Conservation (phyloP, 2,329 filamentous ascomycete species). For the Fusarium sp. region DNA sequence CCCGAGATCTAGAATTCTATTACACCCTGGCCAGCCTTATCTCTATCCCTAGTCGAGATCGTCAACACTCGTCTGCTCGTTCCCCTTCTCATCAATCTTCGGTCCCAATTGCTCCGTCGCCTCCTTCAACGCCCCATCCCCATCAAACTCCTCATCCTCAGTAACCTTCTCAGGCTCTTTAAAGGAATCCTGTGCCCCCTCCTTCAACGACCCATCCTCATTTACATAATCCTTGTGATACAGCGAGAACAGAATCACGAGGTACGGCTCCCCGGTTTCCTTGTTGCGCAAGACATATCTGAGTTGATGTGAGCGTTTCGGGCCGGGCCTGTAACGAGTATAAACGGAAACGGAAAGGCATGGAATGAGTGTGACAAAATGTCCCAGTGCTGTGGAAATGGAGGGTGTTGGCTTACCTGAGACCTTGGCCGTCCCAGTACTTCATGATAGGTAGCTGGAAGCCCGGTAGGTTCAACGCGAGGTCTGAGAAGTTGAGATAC, state of each 20-base stretch:
- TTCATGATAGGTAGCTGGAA: conserved; percentile 78
- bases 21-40: neutral
- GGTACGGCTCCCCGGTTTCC: conserved; percentile 76
- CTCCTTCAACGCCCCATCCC: conserved; percentile 51
- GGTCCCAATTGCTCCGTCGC: conserved; percentile 51
- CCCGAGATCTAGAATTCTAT: neutral
- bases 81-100: conserved; percentile 32
- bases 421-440: conserved; percentile 82
- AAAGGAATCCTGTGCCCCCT: conserved; percentile 46
- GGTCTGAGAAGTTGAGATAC: conserved; percentile 84
- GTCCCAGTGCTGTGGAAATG: neutral
- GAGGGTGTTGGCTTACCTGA: conserved; percentile 66
- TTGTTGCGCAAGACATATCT: conserved; percentile 93
- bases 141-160: conserved; percentile 44
- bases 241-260: conserved; percentile 84
- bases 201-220: conserved; percentile 65
- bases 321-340: conserved; percentile 41
- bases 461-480: conserved; percentile 76
- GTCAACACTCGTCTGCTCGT: conserved; percentile 48
- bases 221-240: conserved; percentile 74
- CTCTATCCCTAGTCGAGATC: conserved; percentile 54
- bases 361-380: conserved; percentile 18
- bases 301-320: conserved; percentile 80
- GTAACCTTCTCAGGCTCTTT: conserved; percentile 8
- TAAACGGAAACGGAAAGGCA: conserved; percentile 36